These are phyloP conservation scores for Acephala macrosclerotiorum DNA, from an alignment of 2,329 filamentous ascomycete species.

Conservation along the genomic window DNA sequence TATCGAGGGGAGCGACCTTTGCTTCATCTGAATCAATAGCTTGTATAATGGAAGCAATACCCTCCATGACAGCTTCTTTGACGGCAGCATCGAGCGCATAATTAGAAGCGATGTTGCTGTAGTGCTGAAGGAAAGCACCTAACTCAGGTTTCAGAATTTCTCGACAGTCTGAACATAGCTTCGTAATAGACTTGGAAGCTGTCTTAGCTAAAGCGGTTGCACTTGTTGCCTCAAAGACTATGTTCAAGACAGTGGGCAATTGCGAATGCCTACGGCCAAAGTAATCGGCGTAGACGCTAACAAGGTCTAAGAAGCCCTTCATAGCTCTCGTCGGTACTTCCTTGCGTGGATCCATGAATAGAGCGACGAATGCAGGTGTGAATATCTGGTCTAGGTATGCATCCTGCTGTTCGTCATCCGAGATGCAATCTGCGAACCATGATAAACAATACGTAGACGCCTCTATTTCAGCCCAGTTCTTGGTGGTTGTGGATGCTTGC, in stretches of 20 bases:
- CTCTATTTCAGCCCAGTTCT: slow-evolving; percentile 66
- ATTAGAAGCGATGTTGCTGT: slow-evolving; percentile 66
- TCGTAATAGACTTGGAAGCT: slow-evolving; percentile 77
- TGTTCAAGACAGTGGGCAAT: slow-evolving; percentile 74
- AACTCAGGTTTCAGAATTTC: slow-evolving; percentile 72
- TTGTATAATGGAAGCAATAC: slow-evolving; percentile 78
- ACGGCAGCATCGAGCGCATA: slow-evolving; percentile 71
- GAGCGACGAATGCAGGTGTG: slow-evolving; percentile 61
- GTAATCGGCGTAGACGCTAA: slow-evolving; percentile 78
- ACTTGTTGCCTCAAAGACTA: slow-evolving; percentile 75
- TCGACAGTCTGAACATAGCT: slow-evolving; percentile 79
- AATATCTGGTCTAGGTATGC: slow-evolving; percentile 68
- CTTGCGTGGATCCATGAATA: slow-evolving; percentile 57
- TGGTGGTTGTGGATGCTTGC: slow-evolving; percentile 55
- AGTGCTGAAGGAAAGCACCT: slow-evolving; percentile 74
- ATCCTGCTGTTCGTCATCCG: slow-evolving; percentile 65
- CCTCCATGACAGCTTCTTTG: slow-evolving; percentile 77
- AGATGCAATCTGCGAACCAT: slow-evolving; percentile 70
- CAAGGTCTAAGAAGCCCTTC: slow-evolving; percentile 72
- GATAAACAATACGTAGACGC: slow-evolving; percentile 69
- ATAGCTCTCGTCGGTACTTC: slow-evolving; percentile 67
- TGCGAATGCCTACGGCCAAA: slow-evolving; percentile 74
- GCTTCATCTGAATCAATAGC: slow-evolving; percentile 66
- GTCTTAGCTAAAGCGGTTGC: slow-evolving; percentile 68
- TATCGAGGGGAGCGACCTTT: slow-evolving; percentile 61